phyloP scores from a whole-genome alignment of 2,329 filamentous ascomycete genomes.

The Monosporascus cannonballus region DNA sequence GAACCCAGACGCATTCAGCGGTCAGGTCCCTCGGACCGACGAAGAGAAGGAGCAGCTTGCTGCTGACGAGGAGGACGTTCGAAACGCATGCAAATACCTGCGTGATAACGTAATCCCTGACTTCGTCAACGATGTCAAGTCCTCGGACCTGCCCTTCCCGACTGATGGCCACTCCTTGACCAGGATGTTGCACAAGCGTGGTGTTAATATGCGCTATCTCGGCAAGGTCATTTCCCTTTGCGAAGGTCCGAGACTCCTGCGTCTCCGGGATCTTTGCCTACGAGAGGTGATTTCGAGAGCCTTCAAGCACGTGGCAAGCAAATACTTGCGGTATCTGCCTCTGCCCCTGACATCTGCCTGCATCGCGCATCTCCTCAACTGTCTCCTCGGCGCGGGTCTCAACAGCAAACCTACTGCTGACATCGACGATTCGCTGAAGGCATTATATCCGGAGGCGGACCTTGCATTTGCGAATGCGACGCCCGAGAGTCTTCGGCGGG shows the following conservation, averaged over 20 bases:
- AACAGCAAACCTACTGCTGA: constrained; percentile 76
- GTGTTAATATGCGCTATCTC: constrained; percentile 96
- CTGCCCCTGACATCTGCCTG: constrained; percentile 74
- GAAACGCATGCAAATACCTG: constrained; percentile 74
- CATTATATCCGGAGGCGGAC: constrained; percentile 75
- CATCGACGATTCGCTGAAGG: constrained; percentile 66
- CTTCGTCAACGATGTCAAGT: constrained; percentile 77
- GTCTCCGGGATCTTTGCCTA: constrained; percentile 68
- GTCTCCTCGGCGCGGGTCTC: constrained; percentile 70
- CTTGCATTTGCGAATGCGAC: constrained; percentile 75
- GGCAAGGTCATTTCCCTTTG: constrained; percentile 72
- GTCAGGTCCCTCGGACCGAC: constrained; percentile 81
- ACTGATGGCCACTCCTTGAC: constrained; percentile 96
- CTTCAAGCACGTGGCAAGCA: constrained; percentile 87
- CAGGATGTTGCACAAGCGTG: constrained; percentile 86
- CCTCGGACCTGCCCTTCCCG: constrained; percentile 92
- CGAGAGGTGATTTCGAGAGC: constrained; percentile 95
- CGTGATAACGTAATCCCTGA: constrained; percentile 74
- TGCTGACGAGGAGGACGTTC: constrained; percentile 83
- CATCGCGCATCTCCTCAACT: constrained; percentile 86
- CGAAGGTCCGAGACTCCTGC: constrained; percentile 65
- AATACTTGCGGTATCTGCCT: constrained; percentile 73
- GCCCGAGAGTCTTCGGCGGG: constrained; percentile 61
- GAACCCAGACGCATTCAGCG: constrained; percentile 94
- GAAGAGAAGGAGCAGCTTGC: constrained; percentile 81